phyloP scores from a whole-genome alignment of 176 grass and related monocot genomes.

The Avena sativa region DNA sequence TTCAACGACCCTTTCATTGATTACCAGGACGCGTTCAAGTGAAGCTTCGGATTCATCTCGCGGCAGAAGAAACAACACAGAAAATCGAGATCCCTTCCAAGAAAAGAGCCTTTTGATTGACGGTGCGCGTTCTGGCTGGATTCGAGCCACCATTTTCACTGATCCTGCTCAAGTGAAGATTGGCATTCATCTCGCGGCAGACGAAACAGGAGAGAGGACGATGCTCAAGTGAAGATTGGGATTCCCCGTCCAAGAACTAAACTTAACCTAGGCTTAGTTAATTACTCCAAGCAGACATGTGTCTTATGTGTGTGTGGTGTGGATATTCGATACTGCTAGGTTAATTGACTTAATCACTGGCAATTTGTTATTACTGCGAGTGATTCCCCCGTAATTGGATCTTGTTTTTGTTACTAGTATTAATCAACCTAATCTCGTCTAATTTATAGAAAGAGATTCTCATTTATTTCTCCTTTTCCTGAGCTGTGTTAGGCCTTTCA shows the following conservation, averaged over 20 bases:
- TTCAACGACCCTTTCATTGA: slow-evolving; percentile 31
- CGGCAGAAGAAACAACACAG: neutral
- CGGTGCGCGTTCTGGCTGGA: too few species aligned
- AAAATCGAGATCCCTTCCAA: neutral
- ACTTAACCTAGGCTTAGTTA: too few species aligned
- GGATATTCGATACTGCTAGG: neutral
- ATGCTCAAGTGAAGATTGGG: neutral
- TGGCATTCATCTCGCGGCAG: too few species aligned
- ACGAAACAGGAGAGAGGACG: too few species aligned
- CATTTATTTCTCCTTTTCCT: neutral
- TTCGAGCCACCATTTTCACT: too few species aligned
- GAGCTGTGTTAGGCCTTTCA: neutral
- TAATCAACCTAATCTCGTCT: neutral
- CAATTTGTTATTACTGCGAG: too few species aligned
- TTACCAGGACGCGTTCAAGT: neutral
- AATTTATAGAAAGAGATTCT: neutral
- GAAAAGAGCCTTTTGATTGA: neutral
- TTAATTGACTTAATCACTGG: neutral
- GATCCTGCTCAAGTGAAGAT: too few species aligned
- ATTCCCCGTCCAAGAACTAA: too few species aligned
- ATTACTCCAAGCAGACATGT: too few species aligned
- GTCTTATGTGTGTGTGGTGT: neutral
- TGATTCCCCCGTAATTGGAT: too few species aligned
- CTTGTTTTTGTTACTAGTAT: neutral
- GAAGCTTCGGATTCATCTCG: neutral